Evolutionary conservation across 2,329 filamentous ascomycete genomes (phyloP).

Genomic region (Pestalotiopsis sp.): DNA sequence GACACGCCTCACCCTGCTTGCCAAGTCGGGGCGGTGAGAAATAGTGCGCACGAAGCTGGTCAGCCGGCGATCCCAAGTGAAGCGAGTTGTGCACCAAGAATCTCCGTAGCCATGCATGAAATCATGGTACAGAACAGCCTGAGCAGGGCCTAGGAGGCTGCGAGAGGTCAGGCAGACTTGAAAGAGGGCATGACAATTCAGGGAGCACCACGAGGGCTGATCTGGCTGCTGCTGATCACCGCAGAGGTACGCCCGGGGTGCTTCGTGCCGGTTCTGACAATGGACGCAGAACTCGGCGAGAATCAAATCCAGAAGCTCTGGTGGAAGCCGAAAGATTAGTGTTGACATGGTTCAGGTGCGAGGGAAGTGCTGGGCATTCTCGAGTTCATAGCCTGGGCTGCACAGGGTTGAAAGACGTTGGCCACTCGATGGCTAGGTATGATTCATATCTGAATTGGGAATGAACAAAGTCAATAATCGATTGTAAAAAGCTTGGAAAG

Average conservation of each 20-base stretch:
- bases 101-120: neutral
- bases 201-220: neutral
- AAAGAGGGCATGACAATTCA: neutral
- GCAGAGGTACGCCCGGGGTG: neutral
- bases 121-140: neutral
- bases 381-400: too few relatives aligned
- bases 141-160: neutral
- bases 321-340: neutral
- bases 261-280: neutral
- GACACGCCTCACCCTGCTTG: neutral
- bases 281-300: neutral
- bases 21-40: neutral
- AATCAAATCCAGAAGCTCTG: neutral
- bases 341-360: neutral
- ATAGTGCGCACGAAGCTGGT: neutral
- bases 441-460: too few relatives aligned
- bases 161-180: neutral
- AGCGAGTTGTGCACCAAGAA: neutral
- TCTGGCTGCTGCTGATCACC: neutral
- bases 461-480: too few relatives aligned
- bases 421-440: too few relatives aligned
- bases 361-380: too few relatives aligned
- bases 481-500: too few relatives aligned
- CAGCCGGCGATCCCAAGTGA: neutral
- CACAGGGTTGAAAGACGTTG: too few relatives aligned